Evolutionary conservation across 2,329 filamentous ascomycete species (phyloP).

Genomic region (Dothideomycetes sp.): DNA sequence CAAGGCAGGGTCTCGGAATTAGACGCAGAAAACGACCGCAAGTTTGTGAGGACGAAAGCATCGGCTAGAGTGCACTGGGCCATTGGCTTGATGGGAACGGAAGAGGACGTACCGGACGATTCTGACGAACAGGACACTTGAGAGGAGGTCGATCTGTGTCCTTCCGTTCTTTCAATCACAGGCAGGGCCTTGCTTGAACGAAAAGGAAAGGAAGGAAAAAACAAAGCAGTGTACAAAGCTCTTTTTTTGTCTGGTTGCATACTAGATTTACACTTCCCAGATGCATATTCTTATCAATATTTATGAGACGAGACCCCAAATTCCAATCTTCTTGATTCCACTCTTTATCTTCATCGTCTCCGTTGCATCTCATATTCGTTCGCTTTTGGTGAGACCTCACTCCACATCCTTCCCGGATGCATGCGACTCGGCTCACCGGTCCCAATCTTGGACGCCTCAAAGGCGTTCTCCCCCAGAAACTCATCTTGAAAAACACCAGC

Average conservation of each 20-base stretch:
- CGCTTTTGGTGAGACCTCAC: conserved; percentile 1
- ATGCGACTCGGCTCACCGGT: background rate
- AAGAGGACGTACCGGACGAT: conserved; percentile 53
- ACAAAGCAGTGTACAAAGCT: too few relatives aligned
- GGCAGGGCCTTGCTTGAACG: too few relatives aligned
- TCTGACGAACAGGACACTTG: too few relatives aligned
- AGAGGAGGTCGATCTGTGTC: too few relatives aligned
- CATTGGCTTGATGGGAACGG: conserved; percentile 67
- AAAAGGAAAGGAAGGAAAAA: too few relatives aligned
- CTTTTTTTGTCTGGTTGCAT: too few relatives aligned
- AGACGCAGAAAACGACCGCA: conserved; percentile 33
- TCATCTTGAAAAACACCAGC: conserved; percentile 7
- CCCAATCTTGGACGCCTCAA: background rate
- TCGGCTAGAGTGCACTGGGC: conserved; percentile 63
- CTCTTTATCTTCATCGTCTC: too few relatives aligned
- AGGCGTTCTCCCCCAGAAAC: conserved; percentile 4
- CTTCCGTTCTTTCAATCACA: too few relatives aligned
- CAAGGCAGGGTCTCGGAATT: conserved; percentile 12
- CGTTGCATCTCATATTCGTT: background rate
- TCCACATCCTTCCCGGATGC: background rate
- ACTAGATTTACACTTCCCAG: too few relatives aligned
- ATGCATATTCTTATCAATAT: too few relatives aligned
- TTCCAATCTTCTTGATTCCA: too few relatives aligned
- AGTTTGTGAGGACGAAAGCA: conserved; percentile 52
- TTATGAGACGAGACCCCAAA: too few relatives aligned